Conservation (phyloP, 2,329 filamentous ascomycete genomes). For the Sporothrix dimorphospora region DNA sequence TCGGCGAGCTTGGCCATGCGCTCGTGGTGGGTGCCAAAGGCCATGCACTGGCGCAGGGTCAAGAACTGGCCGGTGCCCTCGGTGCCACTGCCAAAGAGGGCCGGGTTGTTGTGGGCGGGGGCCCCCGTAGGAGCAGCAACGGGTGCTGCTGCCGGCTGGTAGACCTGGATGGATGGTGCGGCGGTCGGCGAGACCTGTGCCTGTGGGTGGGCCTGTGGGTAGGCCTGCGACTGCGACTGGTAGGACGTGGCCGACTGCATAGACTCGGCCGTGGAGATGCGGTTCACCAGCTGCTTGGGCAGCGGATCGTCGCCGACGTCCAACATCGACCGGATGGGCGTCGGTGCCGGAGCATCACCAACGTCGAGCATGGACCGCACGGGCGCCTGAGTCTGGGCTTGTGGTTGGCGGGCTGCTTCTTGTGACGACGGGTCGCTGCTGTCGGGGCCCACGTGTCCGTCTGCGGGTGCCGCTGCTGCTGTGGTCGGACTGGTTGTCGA, state of each 20-base stretch:
- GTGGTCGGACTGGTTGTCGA: neutral
- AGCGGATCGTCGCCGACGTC: neutral
- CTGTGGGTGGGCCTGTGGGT: neutral
- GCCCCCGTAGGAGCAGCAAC: neutral
- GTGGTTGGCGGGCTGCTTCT: neutral
- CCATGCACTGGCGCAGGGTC: conserved; percentile 67
- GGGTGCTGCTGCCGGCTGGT: conserved; percentile 26
- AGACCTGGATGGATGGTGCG: conserved; percentile 45
- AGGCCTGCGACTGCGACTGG: conserved; percentile 35
- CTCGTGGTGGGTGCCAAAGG: conserved; percentile 65
- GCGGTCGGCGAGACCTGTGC: neutral
- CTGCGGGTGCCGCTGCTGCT: neutral
- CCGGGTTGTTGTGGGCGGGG: conserved; percentile 16
- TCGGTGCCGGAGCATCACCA: conserved; percentile 20
- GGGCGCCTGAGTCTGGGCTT: conserved; percentile 6
- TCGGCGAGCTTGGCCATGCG: conserved; percentile 75
- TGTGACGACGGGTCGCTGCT: conserved; percentile 3
- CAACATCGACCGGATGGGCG: conserved; percentile 32
- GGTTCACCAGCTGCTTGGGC: conserved; percentile 16
- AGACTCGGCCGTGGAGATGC: conserved; percentile 18
- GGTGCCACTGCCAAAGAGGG: conserved; percentile 16
- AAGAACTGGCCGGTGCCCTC: conserved; percentile 38
- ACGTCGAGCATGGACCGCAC: conserved; percentile 34
- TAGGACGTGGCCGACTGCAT: conserved; percentile 37
- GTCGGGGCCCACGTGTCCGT: neutral